A percentile compares a stretch with the other conserved stretches of the same genome.
phyloP scores from a whole-genome alignment of 768 basidiomycete species.

The Cystobasidium ongulense region DNA sequence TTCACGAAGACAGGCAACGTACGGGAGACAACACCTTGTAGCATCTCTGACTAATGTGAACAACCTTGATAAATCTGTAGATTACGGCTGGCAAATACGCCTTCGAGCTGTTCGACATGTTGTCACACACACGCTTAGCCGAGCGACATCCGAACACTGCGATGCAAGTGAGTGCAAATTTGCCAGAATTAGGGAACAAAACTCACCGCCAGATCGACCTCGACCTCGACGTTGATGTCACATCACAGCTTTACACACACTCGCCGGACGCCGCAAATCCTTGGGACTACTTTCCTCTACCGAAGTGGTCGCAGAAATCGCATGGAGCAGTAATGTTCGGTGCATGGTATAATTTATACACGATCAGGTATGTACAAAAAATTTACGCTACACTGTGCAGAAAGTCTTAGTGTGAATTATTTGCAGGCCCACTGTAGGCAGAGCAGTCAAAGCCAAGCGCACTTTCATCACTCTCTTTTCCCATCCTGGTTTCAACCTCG shows the following conservation, averaged over 20 bases:
- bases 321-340: conserved; percentile 26
- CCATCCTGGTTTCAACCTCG: conserved; percentile 23
- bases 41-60: neutral
- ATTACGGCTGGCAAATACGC: conserved; percentile 12
- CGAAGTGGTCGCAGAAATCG: neutral
- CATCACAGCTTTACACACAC: conserved; percentile 9
- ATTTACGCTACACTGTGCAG: neutral
- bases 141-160: neutral
- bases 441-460: neutral
- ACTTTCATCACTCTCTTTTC: conserved; percentile 15
- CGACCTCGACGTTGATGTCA: neutral
- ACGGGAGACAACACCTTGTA: neutral
- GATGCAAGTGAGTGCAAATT: conserved; percentile 17
- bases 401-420: neutral
- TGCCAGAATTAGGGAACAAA: neutral
- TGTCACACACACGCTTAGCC: neutral
- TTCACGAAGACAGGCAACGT: conserved; percentile 21
- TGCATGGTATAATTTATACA: neutral
- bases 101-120: conserved; percentile 23
- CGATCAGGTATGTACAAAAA: neutral
- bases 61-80: neutral
- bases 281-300: conserved; percentile 28
- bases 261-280: conserved; percentile 27
- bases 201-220: too few species aligned
- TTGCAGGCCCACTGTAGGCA: neutral